phyloP scores from a whole-genome alignment of 2,329 filamentous ascomycete species.

The Sphaerulina vaccinii region DNA sequence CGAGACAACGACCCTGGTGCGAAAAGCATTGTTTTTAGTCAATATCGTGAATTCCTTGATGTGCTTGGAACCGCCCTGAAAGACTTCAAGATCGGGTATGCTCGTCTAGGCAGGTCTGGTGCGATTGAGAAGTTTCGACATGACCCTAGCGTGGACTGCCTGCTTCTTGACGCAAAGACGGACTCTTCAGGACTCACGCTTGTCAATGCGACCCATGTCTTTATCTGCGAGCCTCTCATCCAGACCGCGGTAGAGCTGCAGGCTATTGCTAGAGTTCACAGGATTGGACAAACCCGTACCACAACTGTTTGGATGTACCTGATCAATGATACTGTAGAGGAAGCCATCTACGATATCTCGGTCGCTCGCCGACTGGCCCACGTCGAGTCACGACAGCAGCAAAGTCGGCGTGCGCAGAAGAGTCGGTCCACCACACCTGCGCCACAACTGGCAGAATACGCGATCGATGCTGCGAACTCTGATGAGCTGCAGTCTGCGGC shows the following conservation, averaged over 20 bases:
- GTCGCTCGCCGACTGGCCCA: slow-evolving; percentile 76
- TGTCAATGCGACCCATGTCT: slow-evolving; percentile 89
- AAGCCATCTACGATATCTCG: slow-evolving; percentile 85
- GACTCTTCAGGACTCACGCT: slow-evolving; percentile 88
- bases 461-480: slow-evolving; percentile 80
- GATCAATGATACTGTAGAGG: slow-evolving; percentile 85
- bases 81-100: slow-evolving; percentile 70
- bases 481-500: slow-evolving; percentile 74
- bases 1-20: slow-evolving; percentile 78
- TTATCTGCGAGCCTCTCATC: slow-evolving; percentile 88
- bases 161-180: slow-evolving; percentile 84
- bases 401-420: slow-evolving; percentile 28
- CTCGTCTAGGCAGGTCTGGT: slow-evolving; percentile 65
- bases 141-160: slow-evolving; percentile 72
- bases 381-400: slow-evolving; percentile 50
- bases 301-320: slow-evolving; percentile 97
- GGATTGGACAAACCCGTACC: slow-evolving; percentile 83
- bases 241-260: slow-evolving; percentile 94
- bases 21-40: slow-evolving; percentile 92
- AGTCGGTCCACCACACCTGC: slow-evolving; percentile 33
- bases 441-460: slow-evolving; percentile 48
- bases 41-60: slow-evolving; percentile 77
- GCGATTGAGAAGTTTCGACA: slow-evolving; percentile 76
- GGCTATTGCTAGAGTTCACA: slow-evolving; percentile 89
- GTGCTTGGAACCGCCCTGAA: slow-evolving; percentile 70